A percentile compares a stretch with the other conserved stretches of the same genome.
Conservation (phyloP, 1,139 yeast species). For the Scheffersomyces illinoinensis region DNA sequence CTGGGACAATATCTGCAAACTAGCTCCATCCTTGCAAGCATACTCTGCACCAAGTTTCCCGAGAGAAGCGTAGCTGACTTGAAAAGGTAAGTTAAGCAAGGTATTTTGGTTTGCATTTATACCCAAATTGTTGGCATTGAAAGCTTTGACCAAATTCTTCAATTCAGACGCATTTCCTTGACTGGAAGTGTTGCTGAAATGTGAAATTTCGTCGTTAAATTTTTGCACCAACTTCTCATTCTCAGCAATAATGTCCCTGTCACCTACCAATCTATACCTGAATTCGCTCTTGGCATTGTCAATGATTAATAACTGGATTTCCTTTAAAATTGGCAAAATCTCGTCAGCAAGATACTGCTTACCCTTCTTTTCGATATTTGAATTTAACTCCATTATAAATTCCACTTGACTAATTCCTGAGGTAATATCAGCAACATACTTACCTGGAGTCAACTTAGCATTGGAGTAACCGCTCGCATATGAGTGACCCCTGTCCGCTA, state of each 20-base stretch:
- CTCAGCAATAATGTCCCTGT: slow-evolving; percentile 36
- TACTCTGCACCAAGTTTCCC: slow-evolving; percentile 71
- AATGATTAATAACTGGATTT: slow-evolving; percentile 51
- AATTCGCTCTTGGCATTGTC: slow-evolving; percentile 29
- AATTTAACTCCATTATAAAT: slow-evolving; percentile 63
- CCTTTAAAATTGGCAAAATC: slow-evolving; percentile 62
- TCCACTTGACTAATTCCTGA: slow-evolving; percentile 77
- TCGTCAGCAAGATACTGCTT: slow-evolving; percentile 52
- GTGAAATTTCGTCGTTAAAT: slow-evolving; percentile 26
- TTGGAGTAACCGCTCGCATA: slow-evolving; percentile 73
- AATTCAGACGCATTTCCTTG: slow-evolving; percentile 1
- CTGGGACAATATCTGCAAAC: slow-evolving; percentile 80
- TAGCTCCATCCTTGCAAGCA: slow-evolving; percentile 73
- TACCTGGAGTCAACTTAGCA: slow-evolving; percentile 62
- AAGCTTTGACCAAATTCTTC: slow-evolving; percentile 6
- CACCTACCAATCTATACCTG: slow-evolving; percentile 63
- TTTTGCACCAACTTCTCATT: slow-evolving; percentile 43
- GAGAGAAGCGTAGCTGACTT: slow-evolving; percentile 80
- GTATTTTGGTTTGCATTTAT: slow-evolving; percentile 25
- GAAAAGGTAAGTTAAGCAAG: slow-evolving; percentile 77
- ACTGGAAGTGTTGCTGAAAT: slow-evolving; percentile 2
- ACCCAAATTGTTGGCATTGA: slow-evolving; percentile 11
- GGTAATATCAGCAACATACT: slow-evolving; percentile 61
- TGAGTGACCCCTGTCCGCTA: slow-evolving; percentile 88
- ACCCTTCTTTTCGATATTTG: slow-evolving; percentile 49